Conservation (phyloP, 1,284 basidiomycete species). For the Ustilago curta region DNA sequence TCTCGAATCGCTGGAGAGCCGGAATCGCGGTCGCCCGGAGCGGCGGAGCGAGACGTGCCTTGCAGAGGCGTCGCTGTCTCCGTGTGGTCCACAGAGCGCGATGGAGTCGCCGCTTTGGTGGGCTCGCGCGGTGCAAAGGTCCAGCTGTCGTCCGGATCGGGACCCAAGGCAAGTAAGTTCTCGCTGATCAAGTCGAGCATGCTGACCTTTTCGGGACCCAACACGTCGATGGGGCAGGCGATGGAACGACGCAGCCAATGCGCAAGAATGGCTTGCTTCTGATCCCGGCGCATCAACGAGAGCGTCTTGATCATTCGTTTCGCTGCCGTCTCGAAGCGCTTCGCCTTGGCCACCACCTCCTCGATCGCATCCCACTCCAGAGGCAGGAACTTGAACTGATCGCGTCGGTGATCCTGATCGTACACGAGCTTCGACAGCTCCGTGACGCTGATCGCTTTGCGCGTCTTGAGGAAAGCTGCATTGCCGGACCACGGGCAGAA, state of each 20-base stretch:
- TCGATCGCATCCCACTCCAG: constrained; percentile 52
- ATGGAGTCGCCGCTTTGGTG: constrained; percentile 18
- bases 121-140: constrained; percentile 16
- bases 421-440: constrained; percentile 49
- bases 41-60: constrained; percentile 19
- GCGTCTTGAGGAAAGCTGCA: constrained; percentile 29
- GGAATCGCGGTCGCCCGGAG: constrained; percentile 24
- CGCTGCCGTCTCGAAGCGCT: constrained; percentile 46
- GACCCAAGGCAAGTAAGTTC: constrained; percentile 19
- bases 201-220: constrained; percentile 51
- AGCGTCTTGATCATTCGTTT: constrained; percentile 58
- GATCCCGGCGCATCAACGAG: constrained; percentile 48
- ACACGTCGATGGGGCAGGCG: constrained; percentile 56
- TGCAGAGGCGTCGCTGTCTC: constrained; percentile 7
- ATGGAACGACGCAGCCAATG: constrained; percentile 52
- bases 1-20: constrained; percentile 38
- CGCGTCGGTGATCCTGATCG: constrained; percentile 43
- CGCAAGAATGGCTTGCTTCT: constrained; percentile 38
- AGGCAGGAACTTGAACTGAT: constrained; percentile 50
- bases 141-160: constrained; percentile 9
- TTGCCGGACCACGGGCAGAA: constrained; percentile 53
- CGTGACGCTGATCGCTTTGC: constrained; percentile 28
- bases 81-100: constrained; percentile 19
- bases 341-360: constrained; percentile 47
- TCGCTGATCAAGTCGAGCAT: constrained; percentile 48